Evolutionary conservation across 2,329 filamentous ascomycete species (phyloP).

Genomic region (Sporothrix mexicana): DNA sequence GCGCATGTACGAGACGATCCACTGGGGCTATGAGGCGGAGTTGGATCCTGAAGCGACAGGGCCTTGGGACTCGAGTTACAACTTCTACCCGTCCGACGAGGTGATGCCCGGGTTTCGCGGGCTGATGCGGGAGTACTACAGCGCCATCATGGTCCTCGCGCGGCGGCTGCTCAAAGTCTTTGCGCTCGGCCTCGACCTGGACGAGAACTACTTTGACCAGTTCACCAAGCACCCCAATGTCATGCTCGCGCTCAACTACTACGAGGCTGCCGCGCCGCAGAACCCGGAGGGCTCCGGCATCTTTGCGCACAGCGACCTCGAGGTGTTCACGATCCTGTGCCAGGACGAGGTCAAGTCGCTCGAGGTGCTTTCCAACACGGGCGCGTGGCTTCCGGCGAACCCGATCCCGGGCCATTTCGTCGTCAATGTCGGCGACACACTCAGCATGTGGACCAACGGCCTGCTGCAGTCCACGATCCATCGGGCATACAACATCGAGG

Average conservation of each 20-base stretch:
- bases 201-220: conserved; percentile 9
- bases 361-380: conserved; percentile 11
- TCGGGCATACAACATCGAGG: conserved; percentile 9
- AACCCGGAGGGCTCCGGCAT: conserved; percentile 9
- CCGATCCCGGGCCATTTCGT: background rate
- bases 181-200: background rate
- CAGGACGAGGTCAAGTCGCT: conserved; percentile 10
- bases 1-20: conserved; percentile 14
- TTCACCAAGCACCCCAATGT: conserved; percentile 15
- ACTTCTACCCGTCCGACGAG: background rate
- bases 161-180: background rate
- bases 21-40: conserved; percentile 6
- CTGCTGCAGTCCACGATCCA: conserved; percentile 9
- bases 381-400: background rate
- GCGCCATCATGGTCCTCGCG: background rate
- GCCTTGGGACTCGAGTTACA: conserved; percentile 1
- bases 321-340: conserved; percentile 11
- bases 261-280: background rate
- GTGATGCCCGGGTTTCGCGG: background rate
- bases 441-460: conserved; percentile 16
- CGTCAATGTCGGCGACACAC: background rate
- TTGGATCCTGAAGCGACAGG: background rate
- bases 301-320: conserved; percentile 5
- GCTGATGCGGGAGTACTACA: conserved; percentile 9
- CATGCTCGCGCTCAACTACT: conserved; percentile 9